Percentiles rank a stretch among this genome's conserved stretches.
phyloP scores from a whole-genome alignment of 1,139 yeast genomes.

The Torulaspora globosa region DNA sequence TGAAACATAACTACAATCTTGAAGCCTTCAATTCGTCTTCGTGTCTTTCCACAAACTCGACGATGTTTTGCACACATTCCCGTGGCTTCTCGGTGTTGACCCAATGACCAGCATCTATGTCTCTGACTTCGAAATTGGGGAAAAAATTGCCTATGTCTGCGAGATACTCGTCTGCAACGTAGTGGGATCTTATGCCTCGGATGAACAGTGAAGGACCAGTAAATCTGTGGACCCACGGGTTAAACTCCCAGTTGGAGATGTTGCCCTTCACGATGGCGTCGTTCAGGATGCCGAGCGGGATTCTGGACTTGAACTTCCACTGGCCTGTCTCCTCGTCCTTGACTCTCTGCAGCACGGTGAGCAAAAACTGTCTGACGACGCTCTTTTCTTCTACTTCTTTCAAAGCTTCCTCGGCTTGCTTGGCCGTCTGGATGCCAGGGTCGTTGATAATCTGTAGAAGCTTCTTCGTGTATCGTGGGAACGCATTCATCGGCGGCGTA shows the following conservation, averaged over 20 bases:
- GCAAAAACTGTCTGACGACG: conserved; percentile 69
- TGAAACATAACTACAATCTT: not conserved
- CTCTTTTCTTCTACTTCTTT: conserved; percentile 57
- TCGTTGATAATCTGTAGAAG: conserved; percentile 51
- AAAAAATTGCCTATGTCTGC: conserved; percentile 73
- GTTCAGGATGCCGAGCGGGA: conserved; percentile 68
- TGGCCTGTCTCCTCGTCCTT: conserved; percentile 40
- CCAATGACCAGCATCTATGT: conserved; percentile 90
- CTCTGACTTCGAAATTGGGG: conserved; percentile 71
- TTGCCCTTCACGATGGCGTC: conserved; percentile 59
- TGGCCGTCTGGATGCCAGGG: conserved; percentile 46
- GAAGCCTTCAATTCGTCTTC: conserved; percentile 41
- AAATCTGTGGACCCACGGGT: conserved; percentile 52
- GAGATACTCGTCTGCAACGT: conserved; percentile 81
- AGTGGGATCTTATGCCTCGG: conserved; percentile 71
- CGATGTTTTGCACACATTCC: conserved; percentile 57
- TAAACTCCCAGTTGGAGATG: conserved; percentile 77
- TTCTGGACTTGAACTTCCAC: conserved; percentile 42
- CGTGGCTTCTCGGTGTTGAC: conserved; percentile 73
- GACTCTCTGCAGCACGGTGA: conserved; percentile 49
- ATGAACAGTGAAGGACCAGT: conserved; percentile 72
- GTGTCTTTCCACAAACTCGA: conserved; percentile 54
- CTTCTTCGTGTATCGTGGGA: conserved; percentile 63
- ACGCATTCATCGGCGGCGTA: conserved; percentile 53
- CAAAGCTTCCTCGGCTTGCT: conserved; percentile 66